Base-by-base conservation (phyloP, 2,329 filamentous ascomycete species). In the Chrysosporium queenslandicum region DNA sequence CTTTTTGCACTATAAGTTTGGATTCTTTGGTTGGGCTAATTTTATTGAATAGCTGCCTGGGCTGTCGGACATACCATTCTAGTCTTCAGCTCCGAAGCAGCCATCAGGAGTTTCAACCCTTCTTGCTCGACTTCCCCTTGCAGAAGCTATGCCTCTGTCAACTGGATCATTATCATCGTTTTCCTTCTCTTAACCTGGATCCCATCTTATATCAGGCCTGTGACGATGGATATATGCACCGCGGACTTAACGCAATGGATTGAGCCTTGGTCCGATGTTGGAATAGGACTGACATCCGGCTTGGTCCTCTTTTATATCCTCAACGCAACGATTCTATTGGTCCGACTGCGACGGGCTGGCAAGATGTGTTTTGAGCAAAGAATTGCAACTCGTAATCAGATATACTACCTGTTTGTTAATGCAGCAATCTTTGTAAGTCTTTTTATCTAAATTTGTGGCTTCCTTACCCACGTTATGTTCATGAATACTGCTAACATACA, bases 381-480 rank as follows among this genome's bases (percentile, higher is more conserved):
- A 41, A 57, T 62, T 37, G 58, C 59, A 18, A 54, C 58, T 6
- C 60, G 57, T 16, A 56, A 61, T 43, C 55, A 58, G 29, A 54
- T 63, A 4, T 64, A 63, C 40, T 61, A 64, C 53, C 51, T 63
- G 16, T 53, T 55, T 8, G 55, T 57, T 50, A 58, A 55, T 11
- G 46, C 52, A 2, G 32, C 56, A 2, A 41, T 63, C 48, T 58
- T 62, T 42, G 62, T 64, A 53, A 58, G 61, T 55, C 16, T 25
- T 18, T 20, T 27, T 23, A n/a, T n/a, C n/a, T n/a, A n/a, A n/a
- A n/a, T n/a, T n/a, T n/a, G n/a, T n/a, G n/a, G n/a, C n/a, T n/a
- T n/a, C n/a, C n/a, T n/a, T n/a, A n/a, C n/a, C n/a, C n/a, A n/a
- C n/a, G n/a, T n/a, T n/a, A n/a, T n/a, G n/a, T n/a, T n/a, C n/a